A percentile compares a stretch with the other conserved stretches of the same genome.
Evolutionary conservation across 768 basidiomycete genomes (phyloP).

Genomic region (Gymnopilus junonius): DNA sequence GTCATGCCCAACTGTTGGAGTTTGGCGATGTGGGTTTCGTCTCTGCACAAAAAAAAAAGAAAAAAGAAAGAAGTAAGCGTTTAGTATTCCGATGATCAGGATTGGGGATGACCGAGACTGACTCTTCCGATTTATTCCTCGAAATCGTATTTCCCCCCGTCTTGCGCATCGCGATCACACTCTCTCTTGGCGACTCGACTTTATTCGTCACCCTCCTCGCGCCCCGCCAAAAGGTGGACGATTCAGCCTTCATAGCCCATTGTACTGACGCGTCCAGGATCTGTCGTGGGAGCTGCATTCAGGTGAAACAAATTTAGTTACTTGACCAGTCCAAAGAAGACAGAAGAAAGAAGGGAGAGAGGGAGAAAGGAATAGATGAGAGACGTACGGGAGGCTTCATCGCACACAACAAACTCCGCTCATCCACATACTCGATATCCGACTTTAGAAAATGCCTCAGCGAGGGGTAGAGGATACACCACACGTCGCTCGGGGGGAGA

Average conservation of each 20-base stretch:
- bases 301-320: conserved; percentile 17
- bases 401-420: conserved; percentile 71
- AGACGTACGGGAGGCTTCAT: conserved; percentile 77
- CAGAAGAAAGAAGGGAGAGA: conserved; percentile 39
- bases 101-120: conserved; percentile 35
- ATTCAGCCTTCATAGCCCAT: conserved; percentile 89
- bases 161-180: conserved; percentile 68
- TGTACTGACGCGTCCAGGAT: conserved; percentile 85
- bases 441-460: conserved; percentile 84
- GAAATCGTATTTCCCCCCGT: conserved; percentile 43
- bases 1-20: conserved; percentile 91
- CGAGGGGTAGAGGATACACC: conserved; percentile 97
- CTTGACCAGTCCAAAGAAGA: neutral
- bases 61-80: too few relatives aligned
- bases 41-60: conserved; percentile 46
- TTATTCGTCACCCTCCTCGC: conserved; percentile 51
- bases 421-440: conserved; percentile 78
- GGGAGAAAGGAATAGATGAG: neutral
- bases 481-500: conserved; percentile 86
- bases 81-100: too few relatives aligned
- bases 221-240: conserved; percentile 78
- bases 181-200: conserved; percentile 73
- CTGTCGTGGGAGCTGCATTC: conserved; percentile 55
- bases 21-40: conserved; percentile 75
- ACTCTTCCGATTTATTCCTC: conserved; percentile 79